A percentile compares a stretch with the other conserved stretches of the same genome.
These are phyloP conservation scores for Beverwykella pulmonaria DNA, from an alignment of 495 filamentous ascomycete genomes.

Conservation along the genomic window DNA sequence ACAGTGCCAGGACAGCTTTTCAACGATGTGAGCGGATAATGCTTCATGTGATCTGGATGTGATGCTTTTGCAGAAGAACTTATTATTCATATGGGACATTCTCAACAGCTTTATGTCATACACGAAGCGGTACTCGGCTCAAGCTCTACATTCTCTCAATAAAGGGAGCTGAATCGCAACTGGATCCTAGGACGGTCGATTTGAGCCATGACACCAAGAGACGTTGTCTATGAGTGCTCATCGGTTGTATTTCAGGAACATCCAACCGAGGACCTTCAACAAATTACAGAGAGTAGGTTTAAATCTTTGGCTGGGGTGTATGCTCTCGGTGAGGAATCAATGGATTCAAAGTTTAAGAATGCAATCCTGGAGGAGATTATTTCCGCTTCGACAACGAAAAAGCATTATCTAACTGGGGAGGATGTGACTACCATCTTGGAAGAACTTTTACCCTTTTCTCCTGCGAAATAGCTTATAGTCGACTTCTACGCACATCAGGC, in stretches of 20 bases:
- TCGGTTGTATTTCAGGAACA: not conserved
- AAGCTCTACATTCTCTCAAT: constrained; percentile 4
- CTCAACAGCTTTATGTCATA: no score
- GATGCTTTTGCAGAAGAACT: no score
- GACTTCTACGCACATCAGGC: not conserved
- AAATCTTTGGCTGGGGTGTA: not conserved
- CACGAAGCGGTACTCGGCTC: not conserved
- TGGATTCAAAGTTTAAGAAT: constrained; percentile 6
- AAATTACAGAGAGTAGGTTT: not conserved
- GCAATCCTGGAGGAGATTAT: not conserved
- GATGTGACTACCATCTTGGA: not conserved
- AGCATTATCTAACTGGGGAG: not conserved
- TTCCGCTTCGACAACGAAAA: not conserved
- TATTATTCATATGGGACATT: no score
- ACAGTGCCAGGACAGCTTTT: no score
- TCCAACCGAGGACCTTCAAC: not conserved
- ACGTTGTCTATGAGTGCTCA: not conserved
- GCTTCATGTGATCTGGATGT: no score
- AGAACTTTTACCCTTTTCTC: not conserved
- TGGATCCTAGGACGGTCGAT: not conserved
- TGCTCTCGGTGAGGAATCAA: not conserved
- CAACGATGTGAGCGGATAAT: no score
- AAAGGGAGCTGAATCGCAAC: not conserved
- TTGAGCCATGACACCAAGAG: not conserved
- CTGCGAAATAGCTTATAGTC: not conserved